phyloP scores from a whole-genome alignment of 306 rosid species.

The Vigna reflexopilosa region DNA sequence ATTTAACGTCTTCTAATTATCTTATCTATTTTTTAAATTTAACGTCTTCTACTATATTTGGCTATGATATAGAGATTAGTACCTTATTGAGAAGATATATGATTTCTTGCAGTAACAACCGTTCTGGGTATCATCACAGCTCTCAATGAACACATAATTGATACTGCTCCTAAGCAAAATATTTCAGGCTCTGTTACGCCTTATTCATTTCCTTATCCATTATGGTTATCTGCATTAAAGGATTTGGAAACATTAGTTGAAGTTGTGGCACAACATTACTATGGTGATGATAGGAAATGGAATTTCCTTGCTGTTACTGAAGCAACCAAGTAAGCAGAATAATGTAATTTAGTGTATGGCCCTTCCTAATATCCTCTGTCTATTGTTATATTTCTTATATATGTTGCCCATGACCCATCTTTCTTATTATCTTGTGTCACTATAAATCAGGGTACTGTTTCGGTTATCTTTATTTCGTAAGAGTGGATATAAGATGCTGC shows the following conservation, averaged over 20 bases:
- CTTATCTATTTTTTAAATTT: neutral
- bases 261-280: slow-evolving; percentile 88
- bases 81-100: slow-evolving; percentile 32
- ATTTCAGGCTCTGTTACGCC: slow-evolving; percentile 55
- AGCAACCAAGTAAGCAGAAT: slow-evolving; percentile 78
- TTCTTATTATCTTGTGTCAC: slow-evolving; percentile 44
- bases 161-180: slow-evolving; percentile 61
- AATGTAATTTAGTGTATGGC: slow-evolving; percentile 24
- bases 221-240: slow-evolving; percentile 89
- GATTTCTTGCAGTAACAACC: slow-evolving; percentile 77
- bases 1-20: neutral
- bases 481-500: slow-evolving; percentile 91
- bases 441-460: slow-evolving; percentile 72
- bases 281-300: slow-evolving; percentile 90
- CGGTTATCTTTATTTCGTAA: slow-evolving; percentile 82
- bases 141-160: slow-evolving; percentile 85
- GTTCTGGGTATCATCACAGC: slow-evolving; percentile 85
- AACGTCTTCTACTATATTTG: slow-evolving; percentile 18
- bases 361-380: slow-evolving; percentile 37
- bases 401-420: slow-evolving; percentile 15
- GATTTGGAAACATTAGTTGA: slow-evolving; percentile 92
- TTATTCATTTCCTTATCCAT: slow-evolving; percentile 72
- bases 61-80: slow-evolving; percentile 8
- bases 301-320: slow-evolving; percentile 90
- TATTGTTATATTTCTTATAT: slow-evolving; percentile 21